Conservation (phyloP, 2,329 filamentous ascomycete genomes). For the Colletotrichum sp. region DNA sequence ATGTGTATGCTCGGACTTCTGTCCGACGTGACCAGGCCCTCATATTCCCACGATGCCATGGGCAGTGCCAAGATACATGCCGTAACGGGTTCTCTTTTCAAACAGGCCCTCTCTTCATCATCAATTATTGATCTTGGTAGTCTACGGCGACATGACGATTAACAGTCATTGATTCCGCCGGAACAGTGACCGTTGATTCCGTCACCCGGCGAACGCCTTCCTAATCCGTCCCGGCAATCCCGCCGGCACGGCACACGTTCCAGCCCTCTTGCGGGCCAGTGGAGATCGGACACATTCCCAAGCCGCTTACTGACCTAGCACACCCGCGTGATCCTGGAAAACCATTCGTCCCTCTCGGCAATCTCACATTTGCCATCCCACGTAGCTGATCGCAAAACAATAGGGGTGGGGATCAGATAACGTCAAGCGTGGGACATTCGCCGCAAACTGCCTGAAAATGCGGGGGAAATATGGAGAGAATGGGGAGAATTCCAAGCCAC, state of each 20-base stretch:
- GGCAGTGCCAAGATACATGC: background rate
- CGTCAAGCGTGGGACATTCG: slow-evolving; percentile 3
- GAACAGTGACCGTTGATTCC: background rate
- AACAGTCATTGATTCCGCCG: background rate
- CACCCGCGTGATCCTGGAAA: background rate
- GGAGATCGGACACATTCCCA: background rate
- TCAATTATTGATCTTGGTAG: background rate
- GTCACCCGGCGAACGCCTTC: background rate
- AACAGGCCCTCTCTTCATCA: no score
- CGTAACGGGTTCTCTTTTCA: background rate
- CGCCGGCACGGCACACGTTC: background rate
- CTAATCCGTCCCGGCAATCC: background rate
- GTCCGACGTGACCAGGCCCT: background rate
- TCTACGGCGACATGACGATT: background rate
- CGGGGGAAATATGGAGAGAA: background rate
- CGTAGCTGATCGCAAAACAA: background rate
- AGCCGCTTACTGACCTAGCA: background rate
- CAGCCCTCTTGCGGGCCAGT: background rate
- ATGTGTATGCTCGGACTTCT: background rate
- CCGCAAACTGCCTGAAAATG: background rate
- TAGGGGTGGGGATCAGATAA: background rate
- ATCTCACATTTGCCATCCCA: background rate
- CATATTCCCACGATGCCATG: background rate
- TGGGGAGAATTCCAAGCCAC: background rate
- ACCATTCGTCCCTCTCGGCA: background rate